Base-by-base conservation (phyloP, 2,329 filamentous ascomycete species). In the Ophiostoma sp. region DNA sequence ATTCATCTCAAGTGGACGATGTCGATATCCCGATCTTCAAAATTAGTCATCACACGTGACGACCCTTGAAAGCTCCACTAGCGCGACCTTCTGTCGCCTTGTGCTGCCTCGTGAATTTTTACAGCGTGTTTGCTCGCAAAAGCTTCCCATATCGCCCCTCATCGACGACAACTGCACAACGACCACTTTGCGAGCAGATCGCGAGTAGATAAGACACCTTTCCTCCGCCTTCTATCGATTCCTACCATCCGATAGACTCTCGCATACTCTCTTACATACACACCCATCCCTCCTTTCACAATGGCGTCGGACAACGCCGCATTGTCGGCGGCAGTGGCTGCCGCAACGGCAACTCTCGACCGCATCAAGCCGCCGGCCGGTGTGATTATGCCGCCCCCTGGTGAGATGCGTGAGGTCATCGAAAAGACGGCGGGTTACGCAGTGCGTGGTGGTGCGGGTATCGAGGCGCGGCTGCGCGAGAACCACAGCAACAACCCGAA, bases 401-500 rank as follows among this genome's bases (percentile, higher is more conserved):
- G 91, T 80, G 93, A 95, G 80, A 94, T 98, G 79, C 91, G 94
- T 85, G 85, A 86, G 81, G 82, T 95, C 77, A 90, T 99, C 79
- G 95, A 98, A 82, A 98, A 97, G 85, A 97, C 95, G 15, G 95
- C 96, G 71, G 94, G 94, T 64, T 98, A 97, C 81, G 93, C 98
- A 74, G 91, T 91, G 76, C 85, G 89, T 76, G 90, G 90, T 78
- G 89, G 89, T 28, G 80, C 86, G 57, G 85, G 89, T 8, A 94
- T 97, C 79, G 93, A 97, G 83, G 92, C 95, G 78, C 90, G 92
- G 77, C 92, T 99, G 77, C 91, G 93, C 79, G 90, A 95, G 77
- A 97, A 96, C 83, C 92, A 97, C 81, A 88, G 89, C 78, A 87
- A 87, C 77, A 96, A 97, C 79, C 89, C 93, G n/a, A 97, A 97